Evolutionary conservation across 176 grass and related monocot species (phyloP), one percentile per base, ranked within the genome.

Genomic region (Oryza punctata): DNA sequence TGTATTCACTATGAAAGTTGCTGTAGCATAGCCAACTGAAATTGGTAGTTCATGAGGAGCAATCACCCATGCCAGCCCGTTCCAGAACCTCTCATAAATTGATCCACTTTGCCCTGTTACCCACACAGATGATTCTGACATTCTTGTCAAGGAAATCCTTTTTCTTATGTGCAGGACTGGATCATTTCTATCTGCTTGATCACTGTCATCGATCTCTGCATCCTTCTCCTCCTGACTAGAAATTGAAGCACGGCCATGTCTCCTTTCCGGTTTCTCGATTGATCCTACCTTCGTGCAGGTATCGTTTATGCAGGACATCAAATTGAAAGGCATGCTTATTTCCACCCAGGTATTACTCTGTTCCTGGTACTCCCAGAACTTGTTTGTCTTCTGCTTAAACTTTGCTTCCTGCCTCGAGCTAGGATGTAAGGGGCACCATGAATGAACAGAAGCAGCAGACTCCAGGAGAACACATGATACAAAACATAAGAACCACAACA

Each of bases 61-160:
- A 87, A 94, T 92, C 67, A 98, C 87, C 96, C 96, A 98, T 79
- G 87, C 84, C 74, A 98, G 79, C 11, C 96, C 93, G 43, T 98
- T 98, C 96, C 96, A 98, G 72, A 95, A 98, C 74, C 96, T 90
- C 91, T 98, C 96, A 14, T 88, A 98, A 73, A 98, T 98, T 1
- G 89, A 91, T 79, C 96, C 96, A 18, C 96, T 98, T 67, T 98
- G 96, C 7, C 93, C 96, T 16, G 93, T 98, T n/a, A 98, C 46
- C 96, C 96, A 98, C 40, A 98, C 83, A 9, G 96, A 98, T 69
- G 96, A 88, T 68, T 98, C 96, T 45, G 96, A 98, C 93, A 98
- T 98, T 78, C 96, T 90, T 70, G 91, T 90, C 64, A 98, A 74
- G 9, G 96, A 98, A 76, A 98, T 88, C 45, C 93, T 87, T 72